phyloP scores from a whole-genome alignment of 2,329 filamentous ascomycete species.

The Monilinia fructigena region DNA sequence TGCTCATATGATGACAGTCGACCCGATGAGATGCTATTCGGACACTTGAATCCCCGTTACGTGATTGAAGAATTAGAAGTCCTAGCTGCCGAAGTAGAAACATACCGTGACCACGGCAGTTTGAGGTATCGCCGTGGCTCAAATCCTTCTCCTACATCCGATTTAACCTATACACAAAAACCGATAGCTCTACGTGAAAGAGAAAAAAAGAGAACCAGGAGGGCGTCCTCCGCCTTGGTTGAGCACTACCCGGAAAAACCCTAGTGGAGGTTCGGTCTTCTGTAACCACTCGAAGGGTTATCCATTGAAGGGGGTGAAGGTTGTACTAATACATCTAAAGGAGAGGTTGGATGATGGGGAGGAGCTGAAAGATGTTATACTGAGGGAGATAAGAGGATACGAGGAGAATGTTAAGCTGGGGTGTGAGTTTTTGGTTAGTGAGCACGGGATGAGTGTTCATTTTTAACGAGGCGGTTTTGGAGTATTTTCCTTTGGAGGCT shows the following conservation, averaged over 20 bases:
- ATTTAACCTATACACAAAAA: too few relatives aligned
- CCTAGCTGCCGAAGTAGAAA: conserved; percentile 53
- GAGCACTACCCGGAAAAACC: background rate
- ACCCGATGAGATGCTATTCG: conserved; percentile 75
- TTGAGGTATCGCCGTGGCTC: too few relatives aligned
- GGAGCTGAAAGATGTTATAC: conserved; percentile 62
- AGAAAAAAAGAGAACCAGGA: background rate
- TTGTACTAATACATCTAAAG: conserved; percentile 94
- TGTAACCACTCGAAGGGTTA: too few relatives aligned
- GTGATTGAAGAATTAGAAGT: conserved; percentile 73
- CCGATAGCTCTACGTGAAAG: background rate
- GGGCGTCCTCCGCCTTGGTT: background rate
- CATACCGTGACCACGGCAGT: background rate
- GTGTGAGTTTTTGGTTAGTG: conserved; percentile 69
- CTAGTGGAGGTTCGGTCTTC: background rate
- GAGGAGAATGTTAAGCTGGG: conserved; percentile 60
- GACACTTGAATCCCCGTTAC: conserved; percentile 82
- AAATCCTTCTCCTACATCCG: background rate
- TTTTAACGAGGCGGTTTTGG: background rate
- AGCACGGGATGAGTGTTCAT: conserved; percentile 10
- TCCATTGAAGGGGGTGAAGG: conserved; percentile 65
- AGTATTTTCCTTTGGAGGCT: background rate
- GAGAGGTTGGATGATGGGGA: conserved; percentile 75
- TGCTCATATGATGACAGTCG: conserved; percentile 88
- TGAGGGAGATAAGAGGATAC: conserved; percentile 65